A percentile compares a stretch with the other conserved stretches of the same genome.
These are phyloP conservation scores for Ophioceras dolichostomum DNA, from an alignment of 2,329 filamentous ascomycete genomes.

Conservation along the genomic window DNA sequence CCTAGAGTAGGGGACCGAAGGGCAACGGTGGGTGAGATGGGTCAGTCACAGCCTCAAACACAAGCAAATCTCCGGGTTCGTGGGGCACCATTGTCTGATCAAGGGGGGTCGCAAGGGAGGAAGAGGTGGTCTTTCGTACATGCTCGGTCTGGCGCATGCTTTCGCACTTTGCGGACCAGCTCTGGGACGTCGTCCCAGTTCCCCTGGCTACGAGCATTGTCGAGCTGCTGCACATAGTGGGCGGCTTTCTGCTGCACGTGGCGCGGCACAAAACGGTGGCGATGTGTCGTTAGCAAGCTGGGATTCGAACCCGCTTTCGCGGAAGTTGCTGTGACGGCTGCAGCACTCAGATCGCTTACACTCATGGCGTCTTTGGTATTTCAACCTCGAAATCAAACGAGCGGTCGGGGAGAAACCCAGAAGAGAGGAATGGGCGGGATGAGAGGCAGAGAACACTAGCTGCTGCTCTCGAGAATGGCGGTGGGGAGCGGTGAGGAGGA, in stretches of 20 bases:
- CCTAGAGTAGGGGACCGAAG: conserved; percentile 43
- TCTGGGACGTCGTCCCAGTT: conserved; percentile 82
- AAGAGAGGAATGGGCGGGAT: neutral
- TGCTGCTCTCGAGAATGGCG: too few relatives aligned
- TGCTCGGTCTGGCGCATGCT: conserved; percentile 75
- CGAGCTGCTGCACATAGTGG: conserved; percentile 71
- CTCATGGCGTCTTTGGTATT: neutral
- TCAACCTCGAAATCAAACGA: neutral
- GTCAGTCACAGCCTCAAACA: too few relatives aligned
- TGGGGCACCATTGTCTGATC: too few relatives aligned
- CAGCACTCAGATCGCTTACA: neutral
- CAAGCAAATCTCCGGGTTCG: too few relatives aligned
- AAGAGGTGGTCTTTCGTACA: conserved; percentile 44
- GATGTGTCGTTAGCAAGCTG: too few relatives aligned
- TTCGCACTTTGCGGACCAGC: conserved; percentile 82
- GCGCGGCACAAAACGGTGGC: too few relatives aligned
- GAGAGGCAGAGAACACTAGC: neutral
- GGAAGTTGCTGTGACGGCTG: neutral
- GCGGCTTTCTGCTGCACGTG: conserved; percentile 50
- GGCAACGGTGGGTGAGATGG: too few relatives aligned
- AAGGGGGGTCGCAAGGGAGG: conserved; percentile 4
- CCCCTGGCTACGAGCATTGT: conserved; percentile 76
- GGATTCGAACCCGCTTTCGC: too few relatives aligned
- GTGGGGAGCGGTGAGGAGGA: too few relatives aligned
- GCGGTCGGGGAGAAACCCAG: conserved; percentile 1